Conservation (phyloP, 495 filamentous ascomycete genomes). For the Immersiella caudata region DNA sequence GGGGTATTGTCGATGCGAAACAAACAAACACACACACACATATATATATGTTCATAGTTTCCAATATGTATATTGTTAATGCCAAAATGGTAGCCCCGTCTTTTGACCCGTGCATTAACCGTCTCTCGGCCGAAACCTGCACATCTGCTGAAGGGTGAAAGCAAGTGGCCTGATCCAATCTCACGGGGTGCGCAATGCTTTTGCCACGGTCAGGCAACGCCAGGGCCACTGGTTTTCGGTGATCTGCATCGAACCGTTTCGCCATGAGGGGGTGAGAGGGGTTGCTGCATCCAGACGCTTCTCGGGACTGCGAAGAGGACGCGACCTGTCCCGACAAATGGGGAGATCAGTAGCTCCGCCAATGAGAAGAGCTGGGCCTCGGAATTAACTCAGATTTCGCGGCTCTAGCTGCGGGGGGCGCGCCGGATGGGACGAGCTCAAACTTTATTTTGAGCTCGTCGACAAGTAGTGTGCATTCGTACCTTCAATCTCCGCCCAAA, state of each 20-base stretch:
- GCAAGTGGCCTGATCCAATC: neutral
- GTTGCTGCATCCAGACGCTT: neutral
- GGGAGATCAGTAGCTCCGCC: neutral
- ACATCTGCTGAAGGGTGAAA: neutral
- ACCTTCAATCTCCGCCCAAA: neutral
- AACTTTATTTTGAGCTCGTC: neutral
- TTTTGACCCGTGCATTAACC: too few relatives aligned
- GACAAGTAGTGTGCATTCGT: neutral
- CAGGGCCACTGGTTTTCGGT: neutral
- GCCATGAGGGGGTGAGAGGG: neutral
- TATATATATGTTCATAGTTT: conserved; percentile 14
- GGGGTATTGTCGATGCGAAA: neutral
- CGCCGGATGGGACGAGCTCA: neutral
- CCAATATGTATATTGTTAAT: conserved; percentile 22
- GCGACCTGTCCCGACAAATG: neutral
- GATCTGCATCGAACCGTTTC: neutral
- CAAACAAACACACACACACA: neutral
- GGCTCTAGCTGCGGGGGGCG: neutral
- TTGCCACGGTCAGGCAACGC: neutral
- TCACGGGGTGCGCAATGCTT: neutral
- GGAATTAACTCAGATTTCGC: neutral
- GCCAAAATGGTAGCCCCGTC: neutral
- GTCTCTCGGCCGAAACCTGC: too few relatives aligned
- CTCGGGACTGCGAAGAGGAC: neutral
- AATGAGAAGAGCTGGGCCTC: neutral